Base-by-base conservation (phyloP, 441 rosid species). In the Biscutella laevigata region DNA sequence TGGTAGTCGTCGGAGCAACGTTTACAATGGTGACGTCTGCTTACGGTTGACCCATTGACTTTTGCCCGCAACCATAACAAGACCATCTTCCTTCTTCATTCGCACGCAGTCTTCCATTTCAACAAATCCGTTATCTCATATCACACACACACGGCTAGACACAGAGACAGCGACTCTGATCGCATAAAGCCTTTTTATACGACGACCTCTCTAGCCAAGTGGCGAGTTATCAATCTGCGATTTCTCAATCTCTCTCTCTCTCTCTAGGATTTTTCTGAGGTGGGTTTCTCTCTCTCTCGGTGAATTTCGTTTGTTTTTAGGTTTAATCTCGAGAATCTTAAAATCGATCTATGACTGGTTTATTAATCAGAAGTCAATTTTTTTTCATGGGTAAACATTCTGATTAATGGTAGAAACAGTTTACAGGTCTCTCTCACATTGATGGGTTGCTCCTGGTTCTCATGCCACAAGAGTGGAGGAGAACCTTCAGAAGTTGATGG, bases 361-460 rank as follows among this genome's bases (percentile, higher is more conserved):
- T 51, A 45, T 28, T 45, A 25, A 12, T 37, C 43, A 11, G 3
- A 44, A 44, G 49, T 58, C 43, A 43, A 44, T 6, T 51, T 38
- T 28, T 48, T 65, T 4, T 4, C n/a, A 29, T 34, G 35, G n/a
- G n/a, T n/a, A n/a, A n/a, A n/a, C n/a, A 32, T 8, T 39, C 15
- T 44, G 6, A 14, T 27, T 51, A 5, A 21, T 71, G 17, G 33
- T 61, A 49, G 36, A 67, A 48, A 59, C 55, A 53, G 61, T 41
- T 70, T 39, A n/a, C 52, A 15, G 53, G 61, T 57, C 36, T 55
- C 30, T 35, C 50, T 14, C 49, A 34, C 69, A 61, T 64, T 69
- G 50, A 86, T 84, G 95, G 57, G 66, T 66, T 90, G 89, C 58
- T 81, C 77, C 71, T 50, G 76, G 55, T 86, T 68, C 76, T 59